Conservation (phyloP, 1,284 basidiomycete genomes). For the Naganishia albida region DNA sequence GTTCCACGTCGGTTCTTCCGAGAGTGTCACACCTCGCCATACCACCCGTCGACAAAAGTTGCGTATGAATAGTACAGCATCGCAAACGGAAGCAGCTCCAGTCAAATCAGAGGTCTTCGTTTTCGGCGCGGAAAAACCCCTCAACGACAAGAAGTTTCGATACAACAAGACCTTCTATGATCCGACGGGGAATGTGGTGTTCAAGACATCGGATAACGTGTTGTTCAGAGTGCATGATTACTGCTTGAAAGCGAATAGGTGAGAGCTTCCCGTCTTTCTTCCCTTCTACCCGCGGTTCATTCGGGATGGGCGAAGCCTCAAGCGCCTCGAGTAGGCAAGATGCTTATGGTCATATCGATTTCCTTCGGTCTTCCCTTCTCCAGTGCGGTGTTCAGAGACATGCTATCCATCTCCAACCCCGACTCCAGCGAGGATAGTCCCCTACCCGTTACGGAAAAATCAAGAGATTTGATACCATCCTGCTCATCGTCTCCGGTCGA, state of each 20-base stretch:
- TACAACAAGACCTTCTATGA: no score
- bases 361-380: not conserved
- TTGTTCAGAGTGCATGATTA: constrained; percentile 2
- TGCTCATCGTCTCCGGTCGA: constrained; percentile 4
- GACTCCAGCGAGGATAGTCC: not conserved
- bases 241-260: constrained; percentile 15
- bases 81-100: no score
- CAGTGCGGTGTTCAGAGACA: constrained; percentile 7
- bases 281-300: not conserved
- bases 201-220: not conserved
- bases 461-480: constrained; percentile 8
- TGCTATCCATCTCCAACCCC: not conserved
- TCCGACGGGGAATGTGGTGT: not conserved
- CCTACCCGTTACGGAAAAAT: not conserved
- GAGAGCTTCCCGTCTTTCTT: not conserved
- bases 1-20: no score
- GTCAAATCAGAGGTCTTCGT: no score
- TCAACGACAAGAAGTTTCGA: no score
- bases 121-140: no score
- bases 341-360: not conserved
- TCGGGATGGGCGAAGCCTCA: no score
- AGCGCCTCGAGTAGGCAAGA: not conserved
- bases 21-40: no score
- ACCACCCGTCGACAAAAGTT: no score
- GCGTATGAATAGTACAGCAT: no score